phyloP scores from a whole-genome alignment of 169 alveolate genomes.

The Cryptosporidium parvum region DNA sequence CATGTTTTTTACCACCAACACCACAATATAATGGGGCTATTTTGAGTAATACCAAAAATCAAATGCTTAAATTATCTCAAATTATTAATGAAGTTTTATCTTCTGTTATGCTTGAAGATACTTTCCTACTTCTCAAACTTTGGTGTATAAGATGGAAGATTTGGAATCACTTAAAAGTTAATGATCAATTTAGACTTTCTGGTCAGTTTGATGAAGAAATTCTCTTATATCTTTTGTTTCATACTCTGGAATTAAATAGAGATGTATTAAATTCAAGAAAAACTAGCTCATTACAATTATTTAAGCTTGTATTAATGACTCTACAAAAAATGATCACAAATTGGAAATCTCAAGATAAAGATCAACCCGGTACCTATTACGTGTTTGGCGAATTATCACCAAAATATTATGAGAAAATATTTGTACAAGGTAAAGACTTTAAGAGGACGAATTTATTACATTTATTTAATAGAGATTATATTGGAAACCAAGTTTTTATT shows the following conservation, averaged over 20 bases:
- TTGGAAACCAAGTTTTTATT: constrained; percentile 36
- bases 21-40: constrained; percentile 75
- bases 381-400: constrained; percentile 14
- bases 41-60: not conserved
- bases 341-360: constrained; percentile 21
- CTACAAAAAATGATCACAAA: constrained; percentile 15
- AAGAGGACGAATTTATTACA: constrained; percentile 28
- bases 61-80: not conserved
- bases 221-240: constrained; percentile 4
- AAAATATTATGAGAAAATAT: not conserved
- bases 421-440: constrained; percentile 7
- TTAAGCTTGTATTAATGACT: constrained; percentile 20
- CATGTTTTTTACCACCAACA: constrained; percentile 56
- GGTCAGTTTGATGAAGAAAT: constrained; percentile 47
- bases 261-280: not conserved
- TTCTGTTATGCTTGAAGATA: not conserved
- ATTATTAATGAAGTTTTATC: not conserved
- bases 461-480: constrained; percentile 56
- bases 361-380: constrained; percentile 24
- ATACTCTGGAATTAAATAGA: constrained; percentile 1
- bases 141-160: constrained; percentile 57
- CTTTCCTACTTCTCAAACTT: constrained; percentile 25
- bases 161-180: constrained; percentile 4
- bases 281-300: constrained; percentile 29
- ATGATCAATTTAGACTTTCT: not conserved